A percentile compares a stretch with the other conserved stretches of the same genome.
Evolutionary conservation across 2,329 filamentous ascomycete species (phyloP).

Genomic region (Stromatinia cepivora): DNA sequence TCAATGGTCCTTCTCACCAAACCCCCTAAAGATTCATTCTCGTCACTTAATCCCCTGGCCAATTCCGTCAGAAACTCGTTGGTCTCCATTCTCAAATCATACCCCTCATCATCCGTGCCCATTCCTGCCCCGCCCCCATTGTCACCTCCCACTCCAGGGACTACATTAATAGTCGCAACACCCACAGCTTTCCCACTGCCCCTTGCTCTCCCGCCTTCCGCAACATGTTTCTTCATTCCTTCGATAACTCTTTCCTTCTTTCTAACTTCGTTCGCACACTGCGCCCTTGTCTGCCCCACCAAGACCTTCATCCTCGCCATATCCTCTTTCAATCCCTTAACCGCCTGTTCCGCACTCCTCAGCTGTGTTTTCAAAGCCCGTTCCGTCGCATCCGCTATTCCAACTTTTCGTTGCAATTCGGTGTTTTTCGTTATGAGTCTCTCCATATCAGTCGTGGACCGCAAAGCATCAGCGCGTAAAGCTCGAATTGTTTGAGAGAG

Average conservation of each 20-base stretch:
- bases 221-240: constrained; percentile 81
- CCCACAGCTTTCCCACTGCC: constrained; percentile 56
- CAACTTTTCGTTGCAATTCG: constrained; percentile 57
- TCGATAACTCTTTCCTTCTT: constrained; percentile 89
- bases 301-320: constrained; percentile 74
- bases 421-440: constrained; percentile 55
- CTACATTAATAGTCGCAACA: constrained; percentile 58
- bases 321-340: constrained; percentile 81
- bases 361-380: constrained; percentile 68
- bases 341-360: constrained; percentile 70
- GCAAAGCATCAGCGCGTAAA: constrained; percentile 72
- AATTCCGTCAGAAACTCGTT: constrained; percentile 87
- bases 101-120: constrained; percentile 50
- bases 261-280: constrained; percentile 87
- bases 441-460: constrained; percentile 68
- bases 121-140: constrained; percentile 26
- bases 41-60: constrained; percentile 80
- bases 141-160: constrained; percentile 53
- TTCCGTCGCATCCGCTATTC: constrained; percentile 68
- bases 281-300: constrained; percentile 78
- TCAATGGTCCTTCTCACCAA: constrained; percentile 71
- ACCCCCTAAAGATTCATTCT: constrained; percentile 80
- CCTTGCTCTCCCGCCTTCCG: constrained; percentile 65
- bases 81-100: constrained; percentile 80
- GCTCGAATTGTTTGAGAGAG: constrained; percentile 75